Evolutionary conservation across 805 yeast species (phyloP).

Genomic region (Candida anglica): DNA sequence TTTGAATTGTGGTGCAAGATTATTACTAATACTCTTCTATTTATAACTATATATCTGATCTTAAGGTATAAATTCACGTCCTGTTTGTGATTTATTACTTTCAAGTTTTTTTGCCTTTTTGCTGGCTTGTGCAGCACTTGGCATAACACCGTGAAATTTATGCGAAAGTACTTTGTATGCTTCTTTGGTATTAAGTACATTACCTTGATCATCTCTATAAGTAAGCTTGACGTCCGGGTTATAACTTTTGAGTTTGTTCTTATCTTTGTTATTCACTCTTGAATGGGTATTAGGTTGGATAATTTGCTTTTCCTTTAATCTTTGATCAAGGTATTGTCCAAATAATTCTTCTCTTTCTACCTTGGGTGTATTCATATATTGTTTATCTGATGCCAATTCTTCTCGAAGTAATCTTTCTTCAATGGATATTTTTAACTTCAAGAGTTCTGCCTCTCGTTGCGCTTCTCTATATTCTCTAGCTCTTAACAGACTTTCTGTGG

Average conservation of each 20-base stretch:
- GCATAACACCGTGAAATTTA: conserved; percentile 64
- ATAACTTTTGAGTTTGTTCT: conserved; percentile 21
- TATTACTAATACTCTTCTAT: too few relatives aligned
- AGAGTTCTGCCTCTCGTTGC: conserved; percentile 24
- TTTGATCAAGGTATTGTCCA: conserved; percentile 24
- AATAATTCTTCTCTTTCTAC: conserved; percentile 24
- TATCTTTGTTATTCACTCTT: background rate
- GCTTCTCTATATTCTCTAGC: conserved; percentile 16
- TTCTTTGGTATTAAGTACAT: conserved; percentile 54
- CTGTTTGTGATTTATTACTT: too few relatives aligned
- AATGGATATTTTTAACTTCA: conserved; percentile 23
- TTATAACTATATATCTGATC: too few relatives aligned
- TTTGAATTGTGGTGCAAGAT: too few relatives aligned
- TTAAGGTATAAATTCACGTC: too few relatives aligned
- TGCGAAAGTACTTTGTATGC: conserved; percentile 78
- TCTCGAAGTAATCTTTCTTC: conserved; percentile 31
- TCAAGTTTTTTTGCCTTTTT: conserved; percentile 5
- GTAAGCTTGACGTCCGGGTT: conserved; percentile 49
- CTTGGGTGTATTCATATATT: conserved; percentile 20
- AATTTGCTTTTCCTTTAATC: conserved; percentile 23
- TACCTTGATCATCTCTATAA: conserved; percentile 65
- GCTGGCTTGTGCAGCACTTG: conserved; percentile 11
- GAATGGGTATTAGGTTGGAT: conserved; percentile 6
- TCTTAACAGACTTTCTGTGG: conserved; percentile 9
- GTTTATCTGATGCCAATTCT: conserved; percentile 21